These are phyloP conservation scores for Suhomyces yuchorum DNA, from an alignment of 1,139 yeast genomes.

Conservation along the genomic window DNA sequence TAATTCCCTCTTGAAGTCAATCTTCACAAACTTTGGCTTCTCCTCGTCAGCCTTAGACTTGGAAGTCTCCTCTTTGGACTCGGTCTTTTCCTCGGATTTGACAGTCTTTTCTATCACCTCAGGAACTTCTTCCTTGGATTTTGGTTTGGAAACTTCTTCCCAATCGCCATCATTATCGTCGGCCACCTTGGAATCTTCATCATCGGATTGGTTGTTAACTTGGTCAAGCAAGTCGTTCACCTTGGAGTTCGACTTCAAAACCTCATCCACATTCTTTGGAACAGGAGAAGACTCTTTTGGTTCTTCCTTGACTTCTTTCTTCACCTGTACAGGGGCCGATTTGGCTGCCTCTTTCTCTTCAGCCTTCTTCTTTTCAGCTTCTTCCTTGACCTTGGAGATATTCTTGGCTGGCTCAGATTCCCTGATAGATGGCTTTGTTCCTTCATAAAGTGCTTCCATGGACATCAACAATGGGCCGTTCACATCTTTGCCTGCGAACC, in stretches of 20 bases:
- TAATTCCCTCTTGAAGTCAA: constrained; percentile 9
- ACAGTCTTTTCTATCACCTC: constrained; percentile 11
- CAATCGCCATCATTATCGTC: constrained; percentile 42
- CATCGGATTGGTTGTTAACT: constrained; percentile 44
- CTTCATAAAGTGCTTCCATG: constrained; percentile 78
- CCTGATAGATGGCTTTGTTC: constrained; percentile 52
- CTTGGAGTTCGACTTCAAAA: constrained; percentile 41
- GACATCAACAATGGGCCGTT: constrained; percentile 81
- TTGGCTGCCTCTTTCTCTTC: constrained; percentile 20
- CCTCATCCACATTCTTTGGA: constrained; percentile 39
- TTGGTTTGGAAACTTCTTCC: constrained; percentile 44
- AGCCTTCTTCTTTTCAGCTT: constrained; percentile 23
- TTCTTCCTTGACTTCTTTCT: constrained; percentile 9
- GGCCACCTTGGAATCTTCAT: constrained; percentile 35
- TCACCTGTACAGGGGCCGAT: constrained; percentile 10
- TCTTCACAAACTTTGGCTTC: constrained; percentile 15
- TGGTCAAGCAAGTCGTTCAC: constrained; percentile 42
- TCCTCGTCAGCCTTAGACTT: neutral
- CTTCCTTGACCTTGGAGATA: constrained; percentile 31
- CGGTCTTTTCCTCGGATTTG: constrained; percentile 17
- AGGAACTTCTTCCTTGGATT: constrained; percentile 15
- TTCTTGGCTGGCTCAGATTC: constrained; percentile 38
- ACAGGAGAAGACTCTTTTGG: constrained; percentile 17
- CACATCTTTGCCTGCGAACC: constrained; percentile 74
- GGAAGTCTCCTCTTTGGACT: constrained; percentile 17